These are phyloP conservation scores for Neurospora terricola DNA, from an alignment of 495 filamentous ascomycete genomes.

Conservation along the genomic window DNA sequence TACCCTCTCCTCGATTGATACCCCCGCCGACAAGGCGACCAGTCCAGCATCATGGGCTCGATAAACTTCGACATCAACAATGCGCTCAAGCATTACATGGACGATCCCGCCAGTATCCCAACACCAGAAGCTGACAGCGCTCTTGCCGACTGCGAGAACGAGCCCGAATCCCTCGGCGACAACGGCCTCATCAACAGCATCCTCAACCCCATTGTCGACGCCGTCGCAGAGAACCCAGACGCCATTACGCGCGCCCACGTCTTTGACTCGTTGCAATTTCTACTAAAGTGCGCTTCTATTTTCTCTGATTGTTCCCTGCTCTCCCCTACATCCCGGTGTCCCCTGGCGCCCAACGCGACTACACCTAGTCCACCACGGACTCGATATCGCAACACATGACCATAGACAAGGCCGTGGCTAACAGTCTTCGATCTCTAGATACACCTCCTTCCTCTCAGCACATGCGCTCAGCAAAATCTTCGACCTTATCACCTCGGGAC, in stretches of 20 bases:
- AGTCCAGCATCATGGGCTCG: conserved; percentile 49
- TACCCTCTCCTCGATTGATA: conserved; percentile 3
- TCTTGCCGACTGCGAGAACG: conserved; percentile 83
- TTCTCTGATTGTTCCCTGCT: conserved; percentile 25
- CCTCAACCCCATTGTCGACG: conserved; percentile 88
- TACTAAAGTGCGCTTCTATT: conserved; percentile 86
- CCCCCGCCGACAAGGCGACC: conserved; percentile 13
- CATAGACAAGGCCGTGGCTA: not conserved
- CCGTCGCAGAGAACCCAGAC: conserved; percentile 83
- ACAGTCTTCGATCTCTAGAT: conserved; percentile 42
- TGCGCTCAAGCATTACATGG: conserved; percentile 89
- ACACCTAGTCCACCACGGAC: conserved; percentile 3
- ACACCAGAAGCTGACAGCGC: conserved; percentile 81
- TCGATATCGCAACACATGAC: not conserved
- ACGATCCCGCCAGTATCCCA: conserved; percentile 70
- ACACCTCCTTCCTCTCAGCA: conserved; percentile 67
- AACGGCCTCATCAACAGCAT: conserved; percentile 67
- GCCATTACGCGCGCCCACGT: conserved; percentile 64
- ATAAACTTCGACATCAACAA: conserved; percentile 90
- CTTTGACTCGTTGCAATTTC: conserved; percentile 89
- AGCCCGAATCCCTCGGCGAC: conserved; percentile 73
- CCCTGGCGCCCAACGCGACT: not conserved
- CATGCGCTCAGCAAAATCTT: conserved; percentile 84
- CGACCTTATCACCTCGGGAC: conserved; percentile 82
- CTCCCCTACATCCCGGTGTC: not conserved